These are phyloP conservation scores for Dichotomopilus funicola DNA, from an alignment of 2,329 filamentous ascomycete genomes.

Conservation along the genomic window DNA sequence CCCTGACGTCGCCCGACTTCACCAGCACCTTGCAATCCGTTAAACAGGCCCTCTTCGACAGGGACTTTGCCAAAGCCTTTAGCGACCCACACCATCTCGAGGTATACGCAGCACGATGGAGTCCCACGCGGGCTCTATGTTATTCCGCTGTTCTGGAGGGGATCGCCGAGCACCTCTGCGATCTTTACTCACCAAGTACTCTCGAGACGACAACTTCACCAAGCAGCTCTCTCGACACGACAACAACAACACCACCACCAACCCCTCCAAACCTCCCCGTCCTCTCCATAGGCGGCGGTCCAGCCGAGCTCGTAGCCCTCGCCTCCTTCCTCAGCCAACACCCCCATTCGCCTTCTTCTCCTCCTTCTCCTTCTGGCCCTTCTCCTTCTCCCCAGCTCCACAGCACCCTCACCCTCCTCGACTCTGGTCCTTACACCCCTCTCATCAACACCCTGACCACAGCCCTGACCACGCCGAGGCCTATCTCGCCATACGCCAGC, in stretches of 20 bases:
- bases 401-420: conserved; percentile 58
- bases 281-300: conserved; percentile 50
- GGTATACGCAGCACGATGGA: conserved; percentile 87
- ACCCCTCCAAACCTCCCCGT: conserved; percentile 29
- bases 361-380: conserved; percentile 26
- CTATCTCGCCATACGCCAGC: conserved; percentile 48
- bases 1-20: conserved; percentile 43
- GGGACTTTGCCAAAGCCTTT: conserved; percentile 80
- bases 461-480: conserved; percentile 46
- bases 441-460: conserved; percentile 54
- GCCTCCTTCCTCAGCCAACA: conserved; percentile 31
- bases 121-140: conserved; percentile 74
- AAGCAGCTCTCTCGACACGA: neutral
- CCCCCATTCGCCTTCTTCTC: neutral
- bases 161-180: conserved; percentile 31
- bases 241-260: neutral
- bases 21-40: conserved; percentile 64
- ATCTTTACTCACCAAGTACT: neutral
- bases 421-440: conserved; percentile 70
- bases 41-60: conserved; percentile 77
- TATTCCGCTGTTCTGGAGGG: conserved; percentile 57
- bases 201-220: neutral
- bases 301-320: conserved; percentile 55
- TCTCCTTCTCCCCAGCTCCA: conserved; percentile 28
- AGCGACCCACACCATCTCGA: conserved; percentile 62